These are phyloP conservation scores for Microsporum ferrugineum DNA, from an alignment of 2,329 filamentous ascomycete genomes.

Conservation along the genomic window DNA sequence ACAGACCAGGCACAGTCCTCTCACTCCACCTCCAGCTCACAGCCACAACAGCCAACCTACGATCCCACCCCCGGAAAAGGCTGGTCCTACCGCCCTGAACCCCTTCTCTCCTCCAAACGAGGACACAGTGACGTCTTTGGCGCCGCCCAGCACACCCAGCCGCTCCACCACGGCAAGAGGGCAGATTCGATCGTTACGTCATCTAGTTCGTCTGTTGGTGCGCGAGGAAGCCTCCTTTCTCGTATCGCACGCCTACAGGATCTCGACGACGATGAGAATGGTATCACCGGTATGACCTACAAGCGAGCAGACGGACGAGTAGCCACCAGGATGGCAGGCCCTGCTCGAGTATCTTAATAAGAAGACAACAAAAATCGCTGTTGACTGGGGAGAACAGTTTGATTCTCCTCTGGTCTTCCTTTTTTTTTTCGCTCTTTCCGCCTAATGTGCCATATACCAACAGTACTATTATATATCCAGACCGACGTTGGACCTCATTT, in stretches of 20 bases:
- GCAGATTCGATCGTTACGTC: conserved; percentile 25
- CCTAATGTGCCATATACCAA: conserved; percentile 1
- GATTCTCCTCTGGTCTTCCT: not conserved
- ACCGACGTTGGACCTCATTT: not conserved
- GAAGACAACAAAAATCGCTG: not conserved
- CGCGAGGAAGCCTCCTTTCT: not conserved
- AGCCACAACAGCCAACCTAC: conserved; percentile 11
- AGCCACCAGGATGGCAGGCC: conserved; percentile 2
- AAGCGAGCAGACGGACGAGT: conserved; percentile 9
- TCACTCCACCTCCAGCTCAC: conserved; percentile 16
- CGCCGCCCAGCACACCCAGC: conserved; percentile 24
- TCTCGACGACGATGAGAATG: not conserved
- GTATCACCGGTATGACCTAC: conserved; percentile 4
- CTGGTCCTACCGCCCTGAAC: conserved; percentile 24
- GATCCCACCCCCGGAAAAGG: conserved; percentile 18
- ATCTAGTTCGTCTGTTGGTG: not conserved
- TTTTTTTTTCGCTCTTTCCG: too few relatives aligned
- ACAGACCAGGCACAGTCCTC: conserved; percentile 17
- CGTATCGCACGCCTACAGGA: not conserved
- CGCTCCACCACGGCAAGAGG: conserved; percentile 36
- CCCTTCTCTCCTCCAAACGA: conserved; percentile 22
- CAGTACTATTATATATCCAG: not conserved
- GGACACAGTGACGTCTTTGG: conserved; percentile 31
- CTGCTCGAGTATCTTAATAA: not conserved
- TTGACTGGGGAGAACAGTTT: too few relatives aligned